Base-by-base conservation (phyloP, 805 yeast species). In the Lachancea cidri region DNA sequence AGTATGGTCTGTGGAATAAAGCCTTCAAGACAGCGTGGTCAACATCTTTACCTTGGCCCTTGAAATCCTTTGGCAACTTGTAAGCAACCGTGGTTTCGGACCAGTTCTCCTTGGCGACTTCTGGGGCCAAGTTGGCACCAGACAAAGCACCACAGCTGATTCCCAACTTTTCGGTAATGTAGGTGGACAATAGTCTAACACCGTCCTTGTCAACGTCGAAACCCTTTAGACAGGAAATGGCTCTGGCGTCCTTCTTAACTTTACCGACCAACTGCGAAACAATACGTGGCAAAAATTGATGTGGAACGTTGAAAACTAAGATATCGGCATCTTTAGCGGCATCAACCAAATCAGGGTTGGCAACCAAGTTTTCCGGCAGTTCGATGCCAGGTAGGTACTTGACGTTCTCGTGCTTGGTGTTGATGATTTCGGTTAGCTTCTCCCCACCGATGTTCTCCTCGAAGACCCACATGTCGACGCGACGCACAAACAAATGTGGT, bases 1-100 rank as follows among this genome's bases (percentile, higher is more conserved):
- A 93, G 73, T 93, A 93, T 25, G 95, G 91, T 72, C 98, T 81
- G 74, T 93, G 98, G 85, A 93, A 91, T 38, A 88, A 74, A 46
- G 80, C 80, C 65, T 82, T 86, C 60, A 91, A 71, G 25, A 84
- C 76, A 32, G 64, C 64, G 48, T 79, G 78, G 62, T 86, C 94
- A 44, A 86, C 78, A 65, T 69, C 73, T 47, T 58, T 58, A 42
- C 72, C 71, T 32, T 56, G 63, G 41, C 73, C 73, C 48, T 60
- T 65, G 61, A 57, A 68, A 47, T 87, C 86, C 19, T 60, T 60
- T 43, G 96, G 96, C 17, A 72, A 57, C 43, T 76, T 79, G 70
- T 86, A 93, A 17, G 97, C 98, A 50, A 93, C 87, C 9, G 98
- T 89, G 45, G 98, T 93, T 70, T 93, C 98, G 15, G 96, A 88